Percentiles rank a stretch among this genome's conserved stretches.
Conservation (phyloP, 1,284 basidiomycete species). For the Sparassis latifolia region DNA sequence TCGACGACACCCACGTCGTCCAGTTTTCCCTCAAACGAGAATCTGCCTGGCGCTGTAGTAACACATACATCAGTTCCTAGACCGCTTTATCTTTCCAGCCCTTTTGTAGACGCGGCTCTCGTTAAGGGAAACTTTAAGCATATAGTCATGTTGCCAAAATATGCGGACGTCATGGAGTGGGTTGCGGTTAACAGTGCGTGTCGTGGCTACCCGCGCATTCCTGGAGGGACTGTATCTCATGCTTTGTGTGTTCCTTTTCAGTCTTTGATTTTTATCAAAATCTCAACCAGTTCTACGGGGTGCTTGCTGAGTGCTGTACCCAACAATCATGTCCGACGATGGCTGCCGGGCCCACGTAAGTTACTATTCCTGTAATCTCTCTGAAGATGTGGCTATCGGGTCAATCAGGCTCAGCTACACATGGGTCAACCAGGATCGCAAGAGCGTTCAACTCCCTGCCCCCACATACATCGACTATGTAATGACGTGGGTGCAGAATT, state of each 20-base stretch:
- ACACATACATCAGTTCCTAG: slow-evolving; percentile 41
- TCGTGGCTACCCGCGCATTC: neutral
- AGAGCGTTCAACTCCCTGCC: slow-evolving; percentile 89
- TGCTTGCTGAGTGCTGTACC: slow-evolving; percentile 93
- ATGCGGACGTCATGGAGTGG: slow-evolving; percentile 98
- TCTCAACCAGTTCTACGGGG: slow-evolving; percentile 95
- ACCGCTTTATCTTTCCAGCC: slow-evolving; percentile 87
- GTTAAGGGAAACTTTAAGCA: slow-evolving; percentile 99
- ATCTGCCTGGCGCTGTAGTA: slow-evolving; percentile 33
- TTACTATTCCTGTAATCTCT: slow-evolving; percentile 12
- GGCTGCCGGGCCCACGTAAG: slow-evolving; percentile 86
- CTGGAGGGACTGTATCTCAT: neutral
- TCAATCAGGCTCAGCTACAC: slow-evolving; percentile 85
- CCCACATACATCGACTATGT: slow-evolving; percentile 99
- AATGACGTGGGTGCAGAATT: slow-evolving; percentile 96
- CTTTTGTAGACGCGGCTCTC: slow-evolving; percentile 93
- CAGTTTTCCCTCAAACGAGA: slow-evolving; percentile 44
- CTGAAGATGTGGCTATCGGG: slow-evolving; percentile 1
- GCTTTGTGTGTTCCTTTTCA: slow-evolving; percentile 22
- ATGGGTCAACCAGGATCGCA: slow-evolving; percentile 95
- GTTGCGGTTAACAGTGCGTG: slow-evolving; percentile 91
- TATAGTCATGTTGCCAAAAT: slow-evolving; percentile 96
- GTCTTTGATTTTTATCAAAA: slow-evolving; percentile 97
- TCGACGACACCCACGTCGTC: slow-evolving; percentile 67
- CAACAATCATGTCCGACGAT: slow-evolving; percentile 87